Evolutionary conservation across 2,329 filamentous ascomycete species (phyloP), one percentile per base, ranked within the genome.

Genomic region (Aspergillus aculeatus): DNA sequence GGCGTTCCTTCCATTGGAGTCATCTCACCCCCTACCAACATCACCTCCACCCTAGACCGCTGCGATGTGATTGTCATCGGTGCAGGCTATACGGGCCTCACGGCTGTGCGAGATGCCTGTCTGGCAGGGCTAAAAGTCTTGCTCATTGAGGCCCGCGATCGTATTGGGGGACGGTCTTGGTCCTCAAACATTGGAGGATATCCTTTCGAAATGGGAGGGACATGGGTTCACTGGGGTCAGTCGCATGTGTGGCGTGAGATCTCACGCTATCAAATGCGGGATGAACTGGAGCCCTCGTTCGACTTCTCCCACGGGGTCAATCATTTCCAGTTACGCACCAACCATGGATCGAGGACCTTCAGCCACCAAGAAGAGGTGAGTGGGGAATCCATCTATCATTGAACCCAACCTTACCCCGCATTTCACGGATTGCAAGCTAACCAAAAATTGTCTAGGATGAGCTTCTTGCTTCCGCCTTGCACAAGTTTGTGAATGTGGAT

Each of bases 151-250:
- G 80, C 75, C 1, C 74, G 81, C 16, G 79, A 83, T 62, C 71
- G 81, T 0, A 79, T 83, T 52, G 81, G 81, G 16, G 80, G 81
- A 1, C 75, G 81, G 0, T 79, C 80, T 2, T 83, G 78, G 77
- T 77, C 77, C 0, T 75, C 78, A 16, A 75, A 80, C 32, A 78
- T 80, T 7, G 72, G 69, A 0, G 79, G 77, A 0, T 78, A 81
- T 14, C 73, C 74, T 0, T 81, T 75, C 52, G 81, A 83, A 54
- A 78, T 83, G 75, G 81, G 81, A 0, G 81, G 81, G 0, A 81
- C 80, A 0, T 83, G 80, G 80, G 73, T 83, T 0, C 77, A 77
- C 56, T 81, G 79, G 79, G 70, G 71, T 2, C 78, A 80, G 52
- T 69, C 78, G 0, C 75, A 78, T 32, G 68, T 80, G 2, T 80